These are phyloP conservation scores for Auricularia sp. DNA, from an alignment of 768 basidiomycete species.

Conservation along the genomic window DNA sequence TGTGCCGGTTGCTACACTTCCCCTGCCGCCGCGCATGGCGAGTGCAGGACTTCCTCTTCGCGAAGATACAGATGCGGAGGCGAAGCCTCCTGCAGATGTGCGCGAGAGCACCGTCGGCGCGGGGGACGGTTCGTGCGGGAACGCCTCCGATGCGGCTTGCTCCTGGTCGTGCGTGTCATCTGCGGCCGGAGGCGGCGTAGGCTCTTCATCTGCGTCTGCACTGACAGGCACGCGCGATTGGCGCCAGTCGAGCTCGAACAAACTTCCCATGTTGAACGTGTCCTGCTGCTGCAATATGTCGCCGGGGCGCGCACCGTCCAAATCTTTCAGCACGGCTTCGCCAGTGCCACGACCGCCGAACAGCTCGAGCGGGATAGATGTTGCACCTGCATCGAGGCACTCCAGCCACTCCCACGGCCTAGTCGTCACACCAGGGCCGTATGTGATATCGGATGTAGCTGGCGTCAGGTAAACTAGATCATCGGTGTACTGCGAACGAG, in stretches of 20 bases:
- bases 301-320: constrained; percentile 14
- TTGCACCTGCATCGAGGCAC: constrained; percentile 61
- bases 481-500: constrained; percentile 39
- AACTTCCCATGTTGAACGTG: constrained; percentile 45
- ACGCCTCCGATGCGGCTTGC: not conserved
- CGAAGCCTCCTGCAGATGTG: constrained; percentile 20
- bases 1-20: not conserved
- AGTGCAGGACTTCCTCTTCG: not conserved
- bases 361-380: constrained; percentile 60
- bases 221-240: constrained; percentile 42
- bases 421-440: constrained; percentile 49
- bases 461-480: constrained; percentile 50
- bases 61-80: constrained; percentile 9
- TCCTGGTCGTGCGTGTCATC: not conserved
- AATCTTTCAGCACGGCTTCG: constrained; percentile 35
- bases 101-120: constrained; percentile 41
- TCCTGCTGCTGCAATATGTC: constrained; percentile 39
- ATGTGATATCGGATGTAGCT: constrained; percentile 36
- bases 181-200: constrained; percentile 18
- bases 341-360: constrained; percentile 60
- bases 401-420: constrained; percentile 86
- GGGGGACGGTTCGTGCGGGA: constrained; percentile 22
- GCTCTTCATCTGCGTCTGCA: constrained; percentile 21
- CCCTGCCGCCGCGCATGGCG: not conserved
- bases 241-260: constrained; percentile 69